These are phyloP conservation scores for Sporothrix pallida DNA, from an alignment of 2,329 filamentous ascomycete genomes.

Conservation along the genomic window DNA sequence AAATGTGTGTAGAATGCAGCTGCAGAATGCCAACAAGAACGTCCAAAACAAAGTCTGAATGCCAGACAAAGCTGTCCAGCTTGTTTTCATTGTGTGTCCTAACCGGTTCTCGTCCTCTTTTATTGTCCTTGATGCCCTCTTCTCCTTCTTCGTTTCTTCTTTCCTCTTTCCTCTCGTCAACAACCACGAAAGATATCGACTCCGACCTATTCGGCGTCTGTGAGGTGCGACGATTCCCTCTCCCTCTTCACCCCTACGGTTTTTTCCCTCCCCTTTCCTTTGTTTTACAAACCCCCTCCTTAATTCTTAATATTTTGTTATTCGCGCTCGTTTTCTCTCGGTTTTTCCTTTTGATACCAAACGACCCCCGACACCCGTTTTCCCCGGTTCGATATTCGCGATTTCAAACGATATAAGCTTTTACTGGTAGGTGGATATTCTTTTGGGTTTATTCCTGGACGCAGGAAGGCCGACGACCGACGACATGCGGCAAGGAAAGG, in stretches of 20 bases:
- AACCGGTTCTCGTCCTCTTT: neutral
- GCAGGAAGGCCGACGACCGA: neutral
- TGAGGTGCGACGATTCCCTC: conserved; percentile 45
- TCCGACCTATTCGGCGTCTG: conserved; percentile 51
- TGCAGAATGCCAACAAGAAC: conserved; percentile 11
- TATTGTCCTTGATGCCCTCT: conserved; percentile 41
- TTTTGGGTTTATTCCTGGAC: conserved; percentile 6
- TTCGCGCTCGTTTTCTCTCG: conserved; percentile 17
- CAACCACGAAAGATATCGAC: conserved; percentile 58
- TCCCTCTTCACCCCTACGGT: conserved; percentile 20
- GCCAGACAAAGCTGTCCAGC: neutral
- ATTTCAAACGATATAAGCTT: conserved; percentile 30
- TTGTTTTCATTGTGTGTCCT: neutral
- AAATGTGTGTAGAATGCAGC: neutral
- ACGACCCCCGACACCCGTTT: conserved; percentile 16
- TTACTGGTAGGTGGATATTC: conserved; percentile 32
- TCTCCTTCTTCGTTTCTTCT: conserved; percentile 31
- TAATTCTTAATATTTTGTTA: neutral
- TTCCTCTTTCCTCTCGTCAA: conserved; percentile 44
- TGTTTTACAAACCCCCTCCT: conserved; percentile 26
- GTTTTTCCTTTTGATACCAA: conserved; percentile 8
- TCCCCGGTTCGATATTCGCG: conserved; percentile 18
- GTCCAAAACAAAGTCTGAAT: conserved; percentile 14
- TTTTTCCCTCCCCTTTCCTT: conserved; percentile 26
- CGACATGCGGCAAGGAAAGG: neutral